Percentiles rank a stretch among this genome's conserved stretches.
Evolutionary conservation across 169 alveolate species (phyloP).

Genomic region (Eimeria maxima): DNA sequence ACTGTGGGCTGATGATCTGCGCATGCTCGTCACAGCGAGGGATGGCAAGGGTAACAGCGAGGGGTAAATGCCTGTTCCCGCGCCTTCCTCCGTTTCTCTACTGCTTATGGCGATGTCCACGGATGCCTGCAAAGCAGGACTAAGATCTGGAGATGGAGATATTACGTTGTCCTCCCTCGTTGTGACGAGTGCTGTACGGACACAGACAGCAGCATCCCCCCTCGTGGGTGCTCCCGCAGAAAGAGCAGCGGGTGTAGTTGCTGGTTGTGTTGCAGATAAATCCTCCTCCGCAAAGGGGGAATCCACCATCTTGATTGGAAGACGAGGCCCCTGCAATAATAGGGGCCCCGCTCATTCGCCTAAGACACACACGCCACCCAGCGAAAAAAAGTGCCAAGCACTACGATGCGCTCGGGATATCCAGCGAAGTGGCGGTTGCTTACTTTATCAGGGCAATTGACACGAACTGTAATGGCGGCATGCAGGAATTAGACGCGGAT

Average conservation of each 20-base stretch:
- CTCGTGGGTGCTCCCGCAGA: neutral
- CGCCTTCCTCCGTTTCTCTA: neutral
- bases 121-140: neutral
- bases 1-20: slow-evolving; percentile 55
- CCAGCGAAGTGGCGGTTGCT: neutral
- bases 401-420: slow-evolving; percentile 19
- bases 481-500: neutral
- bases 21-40: neutral
- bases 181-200: neutral
- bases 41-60: slow-evolving; percentile 44
- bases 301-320: slow-evolving; percentile 20
- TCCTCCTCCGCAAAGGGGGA: slow-evolving; percentile 37
- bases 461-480: neutral
- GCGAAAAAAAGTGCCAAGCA: slow-evolving; percentile 19
- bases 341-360: slow-evolving; percentile 21
- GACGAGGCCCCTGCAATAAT: slow-evolving; percentile 6
- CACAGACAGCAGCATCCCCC: neutral
- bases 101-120: neutral
- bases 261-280: slow-evolving; percentile 54
- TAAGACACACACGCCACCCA: slow-evolving; percentile 49
- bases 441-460: neutral
- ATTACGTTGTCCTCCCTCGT: neutral
- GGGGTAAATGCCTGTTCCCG: slow-evolving; percentile 38
- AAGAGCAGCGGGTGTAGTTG: slow-evolving; percentile 4
- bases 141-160: neutral